Base-by-base conservation (phyloP, 345 rosid genomes). In the Sapria himalayana region DNA sequence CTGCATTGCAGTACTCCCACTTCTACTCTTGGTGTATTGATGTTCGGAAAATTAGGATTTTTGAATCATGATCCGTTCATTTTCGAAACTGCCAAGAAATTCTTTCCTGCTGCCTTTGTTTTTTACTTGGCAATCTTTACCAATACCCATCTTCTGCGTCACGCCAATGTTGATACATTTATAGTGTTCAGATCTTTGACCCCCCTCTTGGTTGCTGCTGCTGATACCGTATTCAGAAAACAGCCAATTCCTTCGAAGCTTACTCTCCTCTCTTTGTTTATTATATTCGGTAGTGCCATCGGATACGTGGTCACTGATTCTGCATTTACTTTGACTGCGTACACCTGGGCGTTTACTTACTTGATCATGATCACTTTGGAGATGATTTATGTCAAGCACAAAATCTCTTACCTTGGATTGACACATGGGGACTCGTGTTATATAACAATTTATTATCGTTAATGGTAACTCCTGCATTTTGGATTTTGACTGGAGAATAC, bases 361-460 rank as follows among this genome's bases (percentile, higher is more conserved):
- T 51, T 89, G 45, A 73, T 79, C 21, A 82, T 93, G 1, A 89
- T 89, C 35, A 79, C 91, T 1, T 72, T 93, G 3, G 98, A 89
- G 62, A 89, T 89, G 98, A 94, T 89, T 50, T 89, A 82, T 37
- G 82, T 89, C 50, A 89, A 89, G 53, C 98, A 89, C 59, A 89
- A 82, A 71, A 95, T 89, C 6, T 79, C 91, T 10, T 74, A 63
- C 69, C 74, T 89, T 19, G 95, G 91, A 39, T 64, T 89, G 73
- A 79, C 65, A 82, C 91, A 16, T 89, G 98, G 98, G 98, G 98
- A 20, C 81, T 70, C 47, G 98, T 89, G 33, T 22, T 79, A 11
- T 89, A 89, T 56, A 89, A 89, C 57, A 82, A 89, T 50, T 63
- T 89, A 25, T 55, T 89, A 49, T 82, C 98, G 0, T 62, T 89